These are phyloP conservation scores for Fusarium avenaceum DNA, from an alignment of 2,329 filamentous ascomycete genomes.

Conservation along the genomic window DNA sequence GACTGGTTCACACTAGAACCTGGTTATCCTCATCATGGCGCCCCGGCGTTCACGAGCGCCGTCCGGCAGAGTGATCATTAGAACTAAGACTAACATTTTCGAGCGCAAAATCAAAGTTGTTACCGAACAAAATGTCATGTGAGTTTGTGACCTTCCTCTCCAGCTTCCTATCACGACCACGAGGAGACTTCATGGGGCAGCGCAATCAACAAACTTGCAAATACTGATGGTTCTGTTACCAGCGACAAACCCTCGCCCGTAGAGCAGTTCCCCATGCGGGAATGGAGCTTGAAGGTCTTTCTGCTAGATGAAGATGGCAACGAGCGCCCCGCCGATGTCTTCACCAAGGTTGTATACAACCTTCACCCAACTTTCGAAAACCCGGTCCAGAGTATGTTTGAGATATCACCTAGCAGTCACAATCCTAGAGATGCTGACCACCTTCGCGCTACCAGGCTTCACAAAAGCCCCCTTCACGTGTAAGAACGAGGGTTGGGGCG, in stretches of 20 bases:
- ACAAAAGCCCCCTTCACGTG: constrained; percentile 89
- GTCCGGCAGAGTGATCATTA: background rate
- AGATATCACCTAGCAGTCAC: background rate
- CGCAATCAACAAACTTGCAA: background rate
- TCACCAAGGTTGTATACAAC: constrained; percentile 93
- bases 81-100: constrained; percentile 54
- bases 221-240: constrained; percentile 15
- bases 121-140: constrained; percentile 92
- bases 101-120: constrained; percentile 93
- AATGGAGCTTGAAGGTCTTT: constrained; percentile 90
- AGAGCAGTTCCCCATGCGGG: constrained; percentile 91
- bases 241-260: constrained; percentile 81
- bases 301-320: constrained; percentile 89
- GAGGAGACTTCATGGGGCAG: background rate
- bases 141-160: constrained; percentile 58
- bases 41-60: constrained; percentile 15
- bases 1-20: no score
- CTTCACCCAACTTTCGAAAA: constrained; percentile 95
- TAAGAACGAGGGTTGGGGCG: constrained; percentile 96
- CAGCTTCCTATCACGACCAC: background rate
- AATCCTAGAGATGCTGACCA: constrained; percentile 29
- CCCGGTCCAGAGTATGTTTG: constrained; percentile 80
- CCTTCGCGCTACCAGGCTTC: constrained; percentile 69
- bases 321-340: constrained; percentile 84
- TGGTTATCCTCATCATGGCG: constrained; percentile 28